A percentile compares a stretch with the other conserved stretches of the same genome.
These are phyloP conservation scores for Torulaspora gathmanii DNA, from an alignment of 805 yeast genomes.

Conservation along the genomic window DNA sequence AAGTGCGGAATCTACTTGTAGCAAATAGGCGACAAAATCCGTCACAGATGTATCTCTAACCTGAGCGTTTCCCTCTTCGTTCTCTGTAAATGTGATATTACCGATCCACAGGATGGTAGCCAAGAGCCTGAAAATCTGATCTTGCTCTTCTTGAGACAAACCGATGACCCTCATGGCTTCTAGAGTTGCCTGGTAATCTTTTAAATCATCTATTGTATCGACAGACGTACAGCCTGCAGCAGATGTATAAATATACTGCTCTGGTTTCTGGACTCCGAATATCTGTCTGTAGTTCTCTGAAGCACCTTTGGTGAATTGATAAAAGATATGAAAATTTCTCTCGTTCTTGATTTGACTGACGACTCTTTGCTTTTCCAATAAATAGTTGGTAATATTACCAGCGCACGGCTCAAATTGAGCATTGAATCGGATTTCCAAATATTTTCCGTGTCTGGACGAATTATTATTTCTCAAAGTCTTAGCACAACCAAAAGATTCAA, in stretches of 20 bases:
- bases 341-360: slow-evolving; percentile 92
- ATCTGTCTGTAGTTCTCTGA: slow-evolving; percentile 74
- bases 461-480: slow-evolving; percentile 96
- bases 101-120: slow-evolving; percentile 94
- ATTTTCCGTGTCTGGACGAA: slow-evolving; percentile 96
- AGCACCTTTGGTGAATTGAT: slow-evolving; percentile 91
- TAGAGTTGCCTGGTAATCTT: slow-evolving; percentile 75
- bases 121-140: slow-evolving; percentile 77
- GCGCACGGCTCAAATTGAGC: slow-evolving; percentile 81
- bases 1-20: slow-evolving; percentile 69
- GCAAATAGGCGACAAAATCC: slow-evolving; percentile 84
- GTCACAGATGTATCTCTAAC: slow-evolving; percentile 87
- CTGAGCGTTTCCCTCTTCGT: slow-evolving; percentile 79
- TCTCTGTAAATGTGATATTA: slow-evolving; percentile 78
- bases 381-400: slow-evolving; percentile 91
- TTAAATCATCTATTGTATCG: slow-evolving; percentile 75
- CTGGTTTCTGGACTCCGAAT: slow-evolving; percentile 92
- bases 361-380: slow-evolving; percentile 91
- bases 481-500: slow-evolving; percentile 98
- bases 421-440: slow-evolving; percentile 85
- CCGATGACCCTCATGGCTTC: slow-evolving; percentile 89
- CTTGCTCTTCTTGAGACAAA: slow-evolving; percentile 75
- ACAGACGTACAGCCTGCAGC: slow-evolving; percentile 82
- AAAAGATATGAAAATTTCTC: slow-evolving; percentile 94
- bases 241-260: slow-evolving; percentile 83